Evolutionary conservation across 2,329 filamentous ascomycete species (phyloP), one percentile per base, ranked within the genome.

Genomic region (Fusarium sp.): DNA sequence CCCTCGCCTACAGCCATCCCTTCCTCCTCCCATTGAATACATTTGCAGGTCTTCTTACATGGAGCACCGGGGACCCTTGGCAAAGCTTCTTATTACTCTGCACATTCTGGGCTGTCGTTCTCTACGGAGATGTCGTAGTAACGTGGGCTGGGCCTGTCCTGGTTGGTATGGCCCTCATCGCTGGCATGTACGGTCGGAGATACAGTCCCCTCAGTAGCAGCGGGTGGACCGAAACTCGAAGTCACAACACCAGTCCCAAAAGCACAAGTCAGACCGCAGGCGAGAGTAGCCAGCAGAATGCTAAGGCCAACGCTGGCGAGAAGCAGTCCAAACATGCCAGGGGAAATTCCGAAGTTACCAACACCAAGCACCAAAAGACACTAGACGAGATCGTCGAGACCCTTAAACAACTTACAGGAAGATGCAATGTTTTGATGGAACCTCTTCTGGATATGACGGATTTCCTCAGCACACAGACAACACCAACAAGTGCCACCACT

Each of bases 311-410:
- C 34, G 44, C 65, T 15, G 48, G 67, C 34, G 72, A 74, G 29
- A 73, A 69, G 36, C 64, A 75, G 49, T 35, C 65, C 13, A 75
- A 75, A 19, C 83, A 84, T 62, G 75, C 77, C 51, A 74, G 79
- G n/a, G 78, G 77, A 19, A 73, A 76, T 32, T 84, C 82, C 8
- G 91, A 92, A 69, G 73, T 78, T 13, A 86, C 84, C 7, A 88
- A 84, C 59, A 89, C 88, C 38, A 88, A 90, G 58, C 91, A 95
- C 70, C 92, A 97, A 72, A 97, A 97, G 80, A 97, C 93, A 46
- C 78, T 99, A 48, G 95, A 99, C 74, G 95, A 99, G 78, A 99
- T 99, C 59, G 91, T 99, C 53, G 93, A 98, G 69, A 96, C 92
- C 0, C 79, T 99, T 40, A 92, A 93, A 74, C 88, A 93, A 65